Base-by-base conservation (phyloP, 352 stramenopile genomes). In the Pythium aristosporum region DNA sequence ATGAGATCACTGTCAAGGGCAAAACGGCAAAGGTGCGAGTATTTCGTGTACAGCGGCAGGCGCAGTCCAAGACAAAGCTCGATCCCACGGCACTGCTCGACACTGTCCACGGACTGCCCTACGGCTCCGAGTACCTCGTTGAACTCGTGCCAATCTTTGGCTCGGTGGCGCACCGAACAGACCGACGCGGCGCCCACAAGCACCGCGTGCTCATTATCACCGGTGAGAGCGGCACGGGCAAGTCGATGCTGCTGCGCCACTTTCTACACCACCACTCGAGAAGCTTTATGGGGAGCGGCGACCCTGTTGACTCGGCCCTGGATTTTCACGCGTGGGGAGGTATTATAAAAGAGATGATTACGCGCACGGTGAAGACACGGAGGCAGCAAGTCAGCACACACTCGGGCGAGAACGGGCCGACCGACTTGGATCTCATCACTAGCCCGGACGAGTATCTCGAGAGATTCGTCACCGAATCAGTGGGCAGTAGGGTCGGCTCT, bases 201-300 rank as follows among this genome's bases (percentile, higher is more conserved):
- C 71, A 84, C 51, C 75, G 77, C 18, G 81, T 81, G 2, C 61
- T 90, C 21, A 69, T 90, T 20, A 70, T 90, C 55, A 83, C 72
- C 0, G 81, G 81, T 0, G 79, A 88, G 18, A 87, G 71, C 13
- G 81, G 81, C 3, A 86, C 79, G 0, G 81, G 81, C 3, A 90
- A 90, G 49, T 87, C 81, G 0, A 90, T 88, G 81, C 53, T 90
- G 8, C 48, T 88, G 2, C 75, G 78, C 5, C 78, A 90, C 30
- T 80, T 86, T 16, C 54, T 80, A n/a, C 65, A 81, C 12, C 69
- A 81, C 32, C 76, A 83, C 15, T 46, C 79, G 3, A 65, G 71
- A 7, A 86, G 77, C 50, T 90, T 80, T 46, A 82, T 86, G 58
- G 81, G 81, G 2, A 71, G 51, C 15, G 79, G 79, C 0, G 79